These are phyloP conservation scores for Stephanodiscus triporus DNA, from an alignment of 108 stramenopile species.

Conservation along the genomic window DNA sequence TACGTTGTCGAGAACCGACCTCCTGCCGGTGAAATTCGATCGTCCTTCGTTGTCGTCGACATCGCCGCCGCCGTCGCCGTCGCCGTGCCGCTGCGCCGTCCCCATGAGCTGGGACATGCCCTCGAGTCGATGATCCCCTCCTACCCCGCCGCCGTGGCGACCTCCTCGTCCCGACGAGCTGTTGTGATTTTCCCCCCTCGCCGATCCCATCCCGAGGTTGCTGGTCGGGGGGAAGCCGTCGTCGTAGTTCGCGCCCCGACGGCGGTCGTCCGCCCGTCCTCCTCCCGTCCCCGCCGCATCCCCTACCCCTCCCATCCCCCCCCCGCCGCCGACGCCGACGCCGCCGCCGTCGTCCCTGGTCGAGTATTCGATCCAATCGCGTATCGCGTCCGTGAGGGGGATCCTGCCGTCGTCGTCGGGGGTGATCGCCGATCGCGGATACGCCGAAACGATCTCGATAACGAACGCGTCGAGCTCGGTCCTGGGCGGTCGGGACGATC, in stretches of 20 bases:
- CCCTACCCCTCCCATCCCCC: conserved; percentile 8
- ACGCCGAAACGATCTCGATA: conserved; percentile 41
- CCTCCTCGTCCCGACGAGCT: no score
- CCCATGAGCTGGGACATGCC: conserved; percentile 54
- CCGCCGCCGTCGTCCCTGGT: conserved; percentile 21
- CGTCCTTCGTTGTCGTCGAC: background rate
- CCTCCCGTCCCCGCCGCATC: background rate
- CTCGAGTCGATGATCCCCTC: conserved; percentile 19
- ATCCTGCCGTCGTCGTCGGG: conserved; percentile 39
- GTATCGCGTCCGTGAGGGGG: conserved; percentile 52
- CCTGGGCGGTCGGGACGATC: conserved; percentile 18
- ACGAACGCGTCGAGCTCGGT: conserved; percentile 52
- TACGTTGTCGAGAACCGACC: conserved; percentile 39
- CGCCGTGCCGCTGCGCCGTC: conserved; percentile 25
- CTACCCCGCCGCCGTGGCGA: background rate
- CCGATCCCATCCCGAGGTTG: conserved; percentile 50
- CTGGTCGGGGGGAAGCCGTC: conserved; percentile 8
- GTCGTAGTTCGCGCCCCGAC: background rate
- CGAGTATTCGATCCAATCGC: conserved; percentile 56
- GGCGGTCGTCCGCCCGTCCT: background rate
- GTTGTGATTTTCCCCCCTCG: conserved; percentile 16
- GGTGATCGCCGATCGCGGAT: conserved; percentile 37
- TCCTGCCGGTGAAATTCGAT: conserved; percentile 20
- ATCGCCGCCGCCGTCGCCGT: conserved; percentile 5
- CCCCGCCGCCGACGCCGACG: background rate